A percentile compares a stretch with the other conserved stretches of the same genome.
These are phyloP conservation scores for Calvatia gigantea DNA, from an alignment of 768 basidiomycete species.

Conservation along the genomic window DNA sequence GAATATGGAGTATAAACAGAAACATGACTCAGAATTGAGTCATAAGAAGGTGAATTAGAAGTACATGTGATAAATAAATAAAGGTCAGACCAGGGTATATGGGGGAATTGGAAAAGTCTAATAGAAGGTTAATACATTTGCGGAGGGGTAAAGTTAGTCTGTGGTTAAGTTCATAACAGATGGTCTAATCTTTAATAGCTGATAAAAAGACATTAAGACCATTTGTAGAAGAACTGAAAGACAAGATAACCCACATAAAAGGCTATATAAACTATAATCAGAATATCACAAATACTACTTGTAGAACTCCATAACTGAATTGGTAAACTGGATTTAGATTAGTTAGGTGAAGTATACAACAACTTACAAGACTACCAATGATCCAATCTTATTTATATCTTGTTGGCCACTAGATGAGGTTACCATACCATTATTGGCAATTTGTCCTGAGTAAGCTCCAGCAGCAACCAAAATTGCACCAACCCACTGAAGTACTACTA, in stretches of 20 bases:
- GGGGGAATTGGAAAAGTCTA: too few relatives aligned
- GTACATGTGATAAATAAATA: too few relatives aligned
- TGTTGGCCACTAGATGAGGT: background rate
- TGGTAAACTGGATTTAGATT: too few relatives aligned
- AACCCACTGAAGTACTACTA: background rate
- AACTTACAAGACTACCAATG: conserved; percentile 1
- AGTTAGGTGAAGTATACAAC: too few relatives aligned
- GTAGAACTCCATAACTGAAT: conserved; percentile 1
- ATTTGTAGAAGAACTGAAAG: background rate
- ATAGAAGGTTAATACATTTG: too few relatives aligned
- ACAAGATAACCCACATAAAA: background rate
- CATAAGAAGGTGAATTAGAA: too few relatives aligned
- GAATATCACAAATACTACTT: conserved; percentile 2
- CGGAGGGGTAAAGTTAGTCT: too few relatives aligned
- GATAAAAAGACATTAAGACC: background rate
- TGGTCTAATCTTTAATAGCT: conserved; percentile 2
- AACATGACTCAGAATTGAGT: too few relatives aligned
- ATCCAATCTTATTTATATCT: background rate
- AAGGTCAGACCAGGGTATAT: too few relatives aligned
- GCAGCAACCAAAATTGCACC: conserved; percentile 4
- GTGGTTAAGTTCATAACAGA: too few relatives aligned
- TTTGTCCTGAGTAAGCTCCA: background rate
- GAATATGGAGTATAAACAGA: too few relatives aligned
- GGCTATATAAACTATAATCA: conserved; percentile 2
- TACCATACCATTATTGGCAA: background rate